Base-by-base conservation (phyloP, 768 basidiomycete genomes). In the Suillus subluteus region DNA sequence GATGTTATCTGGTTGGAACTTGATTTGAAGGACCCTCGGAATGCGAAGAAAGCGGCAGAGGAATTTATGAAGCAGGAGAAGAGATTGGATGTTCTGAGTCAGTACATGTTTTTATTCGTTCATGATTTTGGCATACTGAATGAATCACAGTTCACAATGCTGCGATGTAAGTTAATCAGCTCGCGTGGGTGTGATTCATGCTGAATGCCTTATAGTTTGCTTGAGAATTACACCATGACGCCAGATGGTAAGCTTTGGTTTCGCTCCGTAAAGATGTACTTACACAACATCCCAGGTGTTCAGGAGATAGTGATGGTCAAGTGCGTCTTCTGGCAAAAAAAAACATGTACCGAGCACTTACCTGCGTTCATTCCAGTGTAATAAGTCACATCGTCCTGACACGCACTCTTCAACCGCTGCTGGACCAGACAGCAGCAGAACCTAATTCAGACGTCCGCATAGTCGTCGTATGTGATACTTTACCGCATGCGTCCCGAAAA, bases 341-440 rank as follows among this genome's bases (percentile, higher is more conserved):
- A n/a, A 4, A 7, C 15, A 1, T 62, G 35, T 35, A 1, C 23
- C 18, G 50, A 32, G 38, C 8, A 0, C 16, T 32, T 62, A 65
- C 11, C 63, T 41, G 12, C 23, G 9, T 38, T 16, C 6, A 64
- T 78, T 37, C 44, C 74, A 75, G 86, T 75, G 77, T 86, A 78
- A 67, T 91, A 76, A 63, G 86, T 76, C 87, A 87, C 73, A 72
- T 87, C 64, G 81, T 84, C 16, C 82, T 90, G 67, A 89, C 87
- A 11, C 74, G 80, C 26, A 79, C 82, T 3, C 79, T 90, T 9
- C 78, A 88, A 44, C 86, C 88, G 3, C 72, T 88, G 2, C 71
- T 90, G 58, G 77, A 75, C 48, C 74, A 78, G 63, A 90, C 90
- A 1, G 83, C 87, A 0, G 68, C 78, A 21, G 74, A 81, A 58